These are phyloP conservation scores for Colletotrichum spinosum DNA, from an alignment of 2,329 filamentous ascomycete genomes.

Conservation along the genomic window DNA sequence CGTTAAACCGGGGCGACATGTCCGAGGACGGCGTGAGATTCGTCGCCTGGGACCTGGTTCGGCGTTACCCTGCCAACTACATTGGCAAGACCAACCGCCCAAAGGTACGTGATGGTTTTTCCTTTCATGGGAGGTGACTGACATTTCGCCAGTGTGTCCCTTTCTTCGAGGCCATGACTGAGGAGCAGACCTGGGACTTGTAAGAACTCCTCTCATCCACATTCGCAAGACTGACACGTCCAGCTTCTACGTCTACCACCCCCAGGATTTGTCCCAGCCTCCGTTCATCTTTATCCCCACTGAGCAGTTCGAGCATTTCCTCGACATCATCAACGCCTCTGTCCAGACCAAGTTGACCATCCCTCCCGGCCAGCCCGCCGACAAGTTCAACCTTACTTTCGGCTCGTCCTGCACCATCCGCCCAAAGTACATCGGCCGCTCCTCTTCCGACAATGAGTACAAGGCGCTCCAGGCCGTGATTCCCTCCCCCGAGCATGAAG, in stretches of 20 bases:
- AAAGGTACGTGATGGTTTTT: conserved; percentile 49
- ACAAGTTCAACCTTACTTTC: conserved; percentile 73
- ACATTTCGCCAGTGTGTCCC: conserved; percentile 48
- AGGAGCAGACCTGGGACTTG: conserved; percentile 78
- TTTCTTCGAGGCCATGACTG: conserved; percentile 71
- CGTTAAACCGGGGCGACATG: conserved; percentile 30
- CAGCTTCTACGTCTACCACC: conserved; percentile 76
- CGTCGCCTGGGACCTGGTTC: conserved; percentile 64
- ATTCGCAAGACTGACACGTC: conserved; percentile 32
- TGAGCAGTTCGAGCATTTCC: conserved; percentile 71
- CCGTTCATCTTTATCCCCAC: conserved; percentile 77
- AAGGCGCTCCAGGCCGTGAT: conserved; percentile 11
- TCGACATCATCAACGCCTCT: conserved; percentile 73
- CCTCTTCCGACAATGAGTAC: conserved; percentile 42
- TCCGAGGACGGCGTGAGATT: conserved; percentile 51
- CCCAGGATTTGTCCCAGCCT: conserved; percentile 55
- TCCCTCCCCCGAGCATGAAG: conserved; percentile 22
- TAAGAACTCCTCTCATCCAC: conserved; percentile 58
- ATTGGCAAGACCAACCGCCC: conserved; percentile 65
- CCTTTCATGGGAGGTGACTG: not conserved
- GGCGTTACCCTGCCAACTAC: conserved; percentile 69
- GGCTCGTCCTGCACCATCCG: conserved; percentile 67
- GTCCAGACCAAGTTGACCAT: conserved; percentile 67
- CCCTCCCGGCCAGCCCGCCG: conserved; percentile 61
- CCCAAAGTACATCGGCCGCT: conserved; percentile 76